Conservation (phyloP, 2,329 filamentous ascomycete genomes). For the Colletotrichum sp. region DNA sequence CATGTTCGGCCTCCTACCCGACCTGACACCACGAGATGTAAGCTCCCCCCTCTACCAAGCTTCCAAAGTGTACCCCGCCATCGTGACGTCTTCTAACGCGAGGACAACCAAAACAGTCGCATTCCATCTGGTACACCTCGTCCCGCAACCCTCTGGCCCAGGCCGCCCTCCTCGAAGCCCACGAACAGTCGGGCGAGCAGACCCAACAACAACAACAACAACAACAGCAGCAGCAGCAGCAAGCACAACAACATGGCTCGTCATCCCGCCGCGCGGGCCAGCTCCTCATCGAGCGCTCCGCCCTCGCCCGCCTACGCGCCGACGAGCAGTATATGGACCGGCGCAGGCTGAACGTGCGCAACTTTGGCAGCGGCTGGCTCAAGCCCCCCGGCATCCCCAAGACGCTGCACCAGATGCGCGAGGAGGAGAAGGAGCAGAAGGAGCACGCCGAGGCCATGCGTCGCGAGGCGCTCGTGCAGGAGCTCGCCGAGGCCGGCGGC, state of each 20-base stretch:
- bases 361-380: conserved; percentile 90
- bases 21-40: conserved; percentile 75
- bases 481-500: conserved; percentile 72
- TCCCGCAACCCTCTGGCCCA: conserved; percentile 55
- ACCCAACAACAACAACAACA: conserved; percentile 37
- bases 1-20: conserved; percentile 70
- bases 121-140: conserved; percentile 76
- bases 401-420: conserved; percentile 86
- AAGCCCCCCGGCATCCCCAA: conserved; percentile 87
- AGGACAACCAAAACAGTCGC: conserved; percentile 55
- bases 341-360: conserved; percentile 81
- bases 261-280: conserved; percentile 39
- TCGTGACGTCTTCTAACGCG: conserved; percentile 18
- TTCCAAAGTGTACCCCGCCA: neutral
- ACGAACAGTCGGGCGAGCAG: conserved; percentile 29
- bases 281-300: conserved; percentile 59
- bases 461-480: conserved; percentile 73
- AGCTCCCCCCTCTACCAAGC: conserved; percentile 29
- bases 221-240: conserved; percentile 24
- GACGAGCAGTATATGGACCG: conserved; percentile 81
- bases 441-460: conserved; percentile 81
- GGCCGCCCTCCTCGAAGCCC: conserved; percentile 36
- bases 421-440: conserved; percentile 87
- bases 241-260: conserved; percentile 22
- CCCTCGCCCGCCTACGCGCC: conserved; percentile 71